phyloP scores from a whole-genome alignment of 345 rosid species.

The Citropsis articulata region DNA sequence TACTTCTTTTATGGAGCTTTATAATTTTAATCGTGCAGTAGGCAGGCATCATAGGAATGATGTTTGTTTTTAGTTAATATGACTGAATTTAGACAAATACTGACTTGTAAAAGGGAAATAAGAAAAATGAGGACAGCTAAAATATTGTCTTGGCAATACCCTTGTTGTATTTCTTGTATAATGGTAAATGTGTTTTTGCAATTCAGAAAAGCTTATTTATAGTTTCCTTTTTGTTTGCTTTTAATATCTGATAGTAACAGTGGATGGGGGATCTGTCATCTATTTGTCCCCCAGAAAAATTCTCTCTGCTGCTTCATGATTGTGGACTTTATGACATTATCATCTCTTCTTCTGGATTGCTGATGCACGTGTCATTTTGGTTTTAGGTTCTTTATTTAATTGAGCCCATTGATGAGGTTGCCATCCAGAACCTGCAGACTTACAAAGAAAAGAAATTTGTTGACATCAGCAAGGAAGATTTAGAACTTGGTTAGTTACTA shows the following conservation, averaged over 20 bases:
- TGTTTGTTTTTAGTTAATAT: neutral
- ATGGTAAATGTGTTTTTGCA: neutral
- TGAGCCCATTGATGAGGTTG: constrained; percentile 98
- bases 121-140: neutral
- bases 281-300: neutral
- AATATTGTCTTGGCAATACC: neutral
- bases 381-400: constrained; percentile 80
- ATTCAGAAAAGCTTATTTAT: neutral
- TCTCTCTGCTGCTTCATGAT: neutral
- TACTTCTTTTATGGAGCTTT: neutral
- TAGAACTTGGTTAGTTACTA: constrained; percentile 70
- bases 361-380: constrained; percentile 11
- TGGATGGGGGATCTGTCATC: neutral
- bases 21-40: neutral
- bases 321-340: neutral
- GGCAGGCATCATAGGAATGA: neutral
- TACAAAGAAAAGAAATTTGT: constrained; percentile 98
- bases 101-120: neutral
- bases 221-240: neutral
- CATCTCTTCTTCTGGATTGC: neutral
- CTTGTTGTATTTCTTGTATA: neutral
- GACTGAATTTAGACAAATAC: neutral
- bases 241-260: neutral
- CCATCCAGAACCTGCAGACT: constrained; percentile 91
- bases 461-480: constrained; percentile 98